A percentile compares a stretch with the other conserved stretches of the same genome.
Evolutionary conservation across 2,329 filamentous ascomycete genomes (phyloP).

Genomic region (Paecilomyces formosus): DNA sequence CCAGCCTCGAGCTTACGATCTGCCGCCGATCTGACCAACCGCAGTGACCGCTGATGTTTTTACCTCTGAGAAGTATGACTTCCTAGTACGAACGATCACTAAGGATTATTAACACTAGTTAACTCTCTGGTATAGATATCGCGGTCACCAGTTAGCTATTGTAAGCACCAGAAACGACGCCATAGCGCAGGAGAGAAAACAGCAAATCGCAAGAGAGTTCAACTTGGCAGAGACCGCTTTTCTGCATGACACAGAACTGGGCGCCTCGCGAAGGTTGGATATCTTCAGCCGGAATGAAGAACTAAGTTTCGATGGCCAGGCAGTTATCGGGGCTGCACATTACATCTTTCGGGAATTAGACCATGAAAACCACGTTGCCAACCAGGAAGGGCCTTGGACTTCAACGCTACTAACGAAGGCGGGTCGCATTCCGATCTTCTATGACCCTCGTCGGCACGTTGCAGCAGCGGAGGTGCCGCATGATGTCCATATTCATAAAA

Average conservation of each 20-base stretch:
- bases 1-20: neutral
- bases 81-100: neutral
- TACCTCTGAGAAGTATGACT: neutral
- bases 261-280: constrained; percentile 42
- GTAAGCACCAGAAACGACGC: constrained; percentile 43
- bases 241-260: constrained; percentile 40
- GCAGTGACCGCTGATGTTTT: neutral
- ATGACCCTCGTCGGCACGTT: constrained; percentile 30
- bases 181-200: constrained; percentile 48
- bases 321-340: constrained; percentile 51
- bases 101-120: neutral
- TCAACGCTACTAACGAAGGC: constrained; percentile 29
- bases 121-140: constrained; percentile 7
- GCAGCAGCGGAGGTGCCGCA: constrained; percentile 61
- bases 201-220: constrained; percentile 55
- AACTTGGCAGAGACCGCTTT: constrained; percentile 60
- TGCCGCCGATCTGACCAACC: neutral
- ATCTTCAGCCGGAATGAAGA: constrained; percentile 52
- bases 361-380: constrained; percentile 2
- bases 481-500: constrained; percentile 54
- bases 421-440: constrained; percentile 37
- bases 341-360: constrained; percentile 32
- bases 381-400: constrained; percentile 5
- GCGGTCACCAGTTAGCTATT: constrained; percentile 55
- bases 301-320: constrained; percentile 57